These are phyloP conservation scores for Salix suchowensis DNA, from an alignment of 345 rosid genomes.

Conservation along the genomic window DNA sequence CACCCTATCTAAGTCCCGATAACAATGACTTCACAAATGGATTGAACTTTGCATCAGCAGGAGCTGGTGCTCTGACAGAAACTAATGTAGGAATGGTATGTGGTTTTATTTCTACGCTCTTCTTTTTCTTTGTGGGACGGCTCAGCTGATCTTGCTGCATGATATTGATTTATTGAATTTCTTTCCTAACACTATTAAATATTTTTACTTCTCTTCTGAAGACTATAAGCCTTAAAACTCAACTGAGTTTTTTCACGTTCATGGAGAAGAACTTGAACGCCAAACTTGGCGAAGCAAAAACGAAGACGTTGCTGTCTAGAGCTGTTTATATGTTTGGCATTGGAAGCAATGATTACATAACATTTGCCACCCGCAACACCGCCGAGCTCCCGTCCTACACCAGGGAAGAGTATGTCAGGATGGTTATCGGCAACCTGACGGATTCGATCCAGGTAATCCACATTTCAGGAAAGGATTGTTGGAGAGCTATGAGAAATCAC, in stretches of 20 bases:
- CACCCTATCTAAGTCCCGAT: conserved; percentile 14
- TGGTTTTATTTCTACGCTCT: not conserved
- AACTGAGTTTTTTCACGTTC: conserved; percentile 27
- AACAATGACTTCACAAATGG: conserved; percentile 15
- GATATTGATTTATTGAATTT: too few species aligned
- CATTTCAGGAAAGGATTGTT: too few species aligned
- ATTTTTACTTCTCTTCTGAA: not conserved
- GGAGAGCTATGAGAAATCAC: too few species aligned
- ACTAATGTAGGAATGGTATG: conserved; percentile 3
- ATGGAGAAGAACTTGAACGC: conserved; percentile 18
- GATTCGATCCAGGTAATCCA: conserved; percentile 25
- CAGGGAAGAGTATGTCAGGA: conserved; percentile 12
- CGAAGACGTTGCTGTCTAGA: conserved; percentile 26
- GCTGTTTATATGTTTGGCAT: conserved; percentile 39
- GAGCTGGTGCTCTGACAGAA: conserved; percentile 28
- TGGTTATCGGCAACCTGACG: conserved; percentile 34
- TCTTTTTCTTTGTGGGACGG: not conserved
- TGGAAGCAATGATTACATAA: conserved; percentile 33
- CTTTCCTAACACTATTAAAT: too few species aligned
- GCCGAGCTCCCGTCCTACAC: conserved; percentile 8
- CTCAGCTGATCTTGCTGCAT: not conserved
- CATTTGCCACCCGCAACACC: conserved; percentile 12
- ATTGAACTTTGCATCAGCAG: conserved; percentile 35
- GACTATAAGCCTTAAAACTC: conserved; percentile 41
- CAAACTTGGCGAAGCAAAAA: conserved; percentile 29